A percentile compares a stretch with the other conserved stretches of the same genome.
phyloP scores from a whole-genome alignment of 768 basidiomycete genomes.

The Psilocybe cyanescens region DNA sequence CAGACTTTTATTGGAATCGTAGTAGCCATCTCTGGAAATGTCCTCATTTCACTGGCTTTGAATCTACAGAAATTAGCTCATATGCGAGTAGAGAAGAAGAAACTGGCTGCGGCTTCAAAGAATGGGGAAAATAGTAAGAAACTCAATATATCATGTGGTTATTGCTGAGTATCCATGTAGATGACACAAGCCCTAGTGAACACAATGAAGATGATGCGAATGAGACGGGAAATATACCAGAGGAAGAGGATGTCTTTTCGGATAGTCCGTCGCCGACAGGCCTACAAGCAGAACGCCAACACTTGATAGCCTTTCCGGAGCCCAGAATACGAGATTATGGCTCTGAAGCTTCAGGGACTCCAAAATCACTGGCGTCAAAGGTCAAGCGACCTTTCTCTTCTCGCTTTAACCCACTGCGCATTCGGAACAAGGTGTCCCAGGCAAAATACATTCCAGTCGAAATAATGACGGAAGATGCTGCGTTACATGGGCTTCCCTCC shows the following conservation, averaged over 20 bases:
- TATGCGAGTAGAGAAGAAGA: constrained; percentile 57
- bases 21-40: constrained; percentile 82
- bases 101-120: constrained; percentile 19
- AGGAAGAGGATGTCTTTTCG: constrained; percentile 19
- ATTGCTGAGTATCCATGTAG: constrained; percentile 7
- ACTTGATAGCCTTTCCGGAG: constrained; percentile 19
- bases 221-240: constrained; percentile 1
- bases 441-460: constrained; percentile 38
- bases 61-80: constrained; percentile 95
- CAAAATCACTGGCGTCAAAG: constrained; percentile 6
- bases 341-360: constrained; percentile 13
- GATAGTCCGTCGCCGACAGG: constrained; percentile 8
- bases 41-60: constrained; percentile 88
- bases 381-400: constrained; percentile 32
- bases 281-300: constrained; percentile 23
- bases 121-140: constrained; percentile 13
- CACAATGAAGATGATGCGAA: constrained; percentile 26
- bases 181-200: constrained; percentile 27
- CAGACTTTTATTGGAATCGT: constrained; percentile 76
- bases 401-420: constrained; percentile 37
- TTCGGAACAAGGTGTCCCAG: constrained; percentile 23
- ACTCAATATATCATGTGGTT: not conserved
- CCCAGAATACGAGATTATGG: constrained; percentile 26
- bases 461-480: constrained; percentile 42
- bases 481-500: constrained; percentile 26